Conservation (phyloP, 495 filamentous ascomycete species). For the Aspergillus hancockii region DNA sequence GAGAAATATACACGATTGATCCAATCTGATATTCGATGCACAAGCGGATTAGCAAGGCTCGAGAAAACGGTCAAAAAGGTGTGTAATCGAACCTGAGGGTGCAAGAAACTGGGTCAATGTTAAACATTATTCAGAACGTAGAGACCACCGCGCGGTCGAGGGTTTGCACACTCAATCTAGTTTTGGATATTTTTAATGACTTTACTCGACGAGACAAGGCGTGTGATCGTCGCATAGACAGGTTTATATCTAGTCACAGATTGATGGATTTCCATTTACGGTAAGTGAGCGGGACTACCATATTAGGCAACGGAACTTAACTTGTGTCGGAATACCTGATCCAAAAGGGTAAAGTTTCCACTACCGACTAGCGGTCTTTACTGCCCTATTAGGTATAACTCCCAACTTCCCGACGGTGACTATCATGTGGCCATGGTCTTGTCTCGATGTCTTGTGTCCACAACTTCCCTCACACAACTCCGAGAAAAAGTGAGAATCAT, state of each 20-base stretch:
- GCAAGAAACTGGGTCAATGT: neutral
- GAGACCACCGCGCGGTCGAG: neutral
- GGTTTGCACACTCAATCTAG: too few species aligned
- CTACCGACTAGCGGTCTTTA: too few species aligned
- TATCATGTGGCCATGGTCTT: too few species aligned
- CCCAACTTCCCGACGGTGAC: too few species aligned
- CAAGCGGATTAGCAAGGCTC: neutral
- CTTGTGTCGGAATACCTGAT: too few species aligned
- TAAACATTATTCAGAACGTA: neutral
- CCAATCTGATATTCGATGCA: constrained; percentile 12
- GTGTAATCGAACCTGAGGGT: constrained; percentile 4
- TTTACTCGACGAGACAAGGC: neutral
- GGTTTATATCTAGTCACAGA: neutral
- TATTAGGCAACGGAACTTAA: neutral
- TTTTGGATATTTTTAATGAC: neutral
- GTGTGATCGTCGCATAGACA: neutral
- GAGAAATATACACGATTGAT: constrained; percentile 24
- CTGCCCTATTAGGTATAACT: too few species aligned
- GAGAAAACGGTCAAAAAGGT: neutral
- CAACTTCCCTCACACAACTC: neutral
- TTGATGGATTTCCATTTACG: constrained; percentile 1
- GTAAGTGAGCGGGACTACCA: constrained; percentile 1
- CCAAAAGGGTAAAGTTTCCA: neutral
- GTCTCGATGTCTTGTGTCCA: too few species aligned
- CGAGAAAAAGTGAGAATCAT: neutral